Percentiles rank a stretch among this genome's conserved stretches.
Conservation (phyloP, 352 stramenopile genomes). For the Phytophthora fragariae region DNA sequence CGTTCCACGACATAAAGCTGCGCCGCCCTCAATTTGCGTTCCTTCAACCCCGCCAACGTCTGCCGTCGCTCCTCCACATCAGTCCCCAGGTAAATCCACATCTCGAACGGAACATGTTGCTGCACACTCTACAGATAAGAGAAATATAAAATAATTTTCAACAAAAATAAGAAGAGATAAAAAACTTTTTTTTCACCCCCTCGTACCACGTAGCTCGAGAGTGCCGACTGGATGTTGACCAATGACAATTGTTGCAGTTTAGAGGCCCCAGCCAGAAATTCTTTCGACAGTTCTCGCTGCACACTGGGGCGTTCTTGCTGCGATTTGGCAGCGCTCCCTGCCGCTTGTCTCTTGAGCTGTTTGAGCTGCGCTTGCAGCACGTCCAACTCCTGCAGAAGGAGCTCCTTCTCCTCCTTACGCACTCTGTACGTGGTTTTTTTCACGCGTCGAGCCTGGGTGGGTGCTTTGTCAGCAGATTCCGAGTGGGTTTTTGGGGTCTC, state of each 20-base stretch:
- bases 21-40: slow-evolving; percentile 32
- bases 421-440: slow-evolving; percentile 37
- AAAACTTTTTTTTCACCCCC: neutral
- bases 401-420: slow-evolving; percentile 48
- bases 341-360: slow-evolving; percentile 30
- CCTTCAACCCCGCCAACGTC: slow-evolving; percentile 44
- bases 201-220: slow-evolving; percentile 38
- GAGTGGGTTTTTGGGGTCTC: slow-evolving; percentile 9
- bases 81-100: slow-evolving; percentile 51
- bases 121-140: slow-evolving; percentile 37
- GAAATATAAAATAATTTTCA: neutral
- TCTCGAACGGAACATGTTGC: slow-evolving; percentile 46
- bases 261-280: slow-evolving; percentile 24
- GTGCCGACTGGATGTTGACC: slow-evolving; percentile 44
- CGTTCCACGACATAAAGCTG: slow-evolving; percentile 52
- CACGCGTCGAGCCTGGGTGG: slow-evolving; percentile 11
- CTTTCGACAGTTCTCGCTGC: slow-evolving; percentile 20
- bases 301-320: slow-evolving; percentile 11
- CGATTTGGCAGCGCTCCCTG: slow-evolving; percentile 16
- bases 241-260: slow-evolving; percentile 36
- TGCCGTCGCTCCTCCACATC: slow-evolving; percentile 40
- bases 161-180: neutral
- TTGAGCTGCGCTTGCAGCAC: slow-evolving; percentile 38
- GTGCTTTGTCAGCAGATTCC: slow-evolving; percentile 8
- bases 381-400: slow-evolving; percentile 42